Evolutionary conservation across 108 stramenopile genomes (phyloP), one percentile per base, ranked within the genome.

Genomic region (Cyclotella atomus): DNA sequence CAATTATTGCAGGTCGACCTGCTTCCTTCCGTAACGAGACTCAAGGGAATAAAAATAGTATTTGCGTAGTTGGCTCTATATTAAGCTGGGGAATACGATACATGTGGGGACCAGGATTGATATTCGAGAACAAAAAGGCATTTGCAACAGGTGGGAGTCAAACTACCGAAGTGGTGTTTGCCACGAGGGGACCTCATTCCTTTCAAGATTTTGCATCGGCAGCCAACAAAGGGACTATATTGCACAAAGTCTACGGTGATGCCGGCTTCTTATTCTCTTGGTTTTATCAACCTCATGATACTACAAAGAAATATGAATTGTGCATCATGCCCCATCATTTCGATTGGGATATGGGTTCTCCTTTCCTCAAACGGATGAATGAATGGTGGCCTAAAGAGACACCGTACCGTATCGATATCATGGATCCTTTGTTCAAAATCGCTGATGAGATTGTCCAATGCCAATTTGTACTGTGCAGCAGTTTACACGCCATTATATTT

Each of bases 391-490:
- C 29, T 32, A 30, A 30, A 5, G 14, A 15, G 9, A 32, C 15
- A 30, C 56, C 56, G 14, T 30, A 32, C 20, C 12, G 28, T 0
- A 57, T 57, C 29, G 56, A 57, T 57, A 57, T 57, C 14, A 57
- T 57, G 56, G 29, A 57, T 1, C 56, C 56, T n/a, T n/a, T 57
- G 29, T 57, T 57, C 56, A 57, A 57, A 14, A 57, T 57, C 1
- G 56, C 56, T 0, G 29, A 57, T 57, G 29, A 57, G 56, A 57
- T 57, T 57, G 56, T 57, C 10, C 56, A 57, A n/a, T 57, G 56
- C 14, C 29, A 57, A 32, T 57, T 57, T 30, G 20, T 57, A 12
- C 10, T 57, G 2, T 32, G 56, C 29, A 57, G 56, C n/a, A 57
- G 56, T 30, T 32, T 57, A 10, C 56, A 57, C n/a, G 56, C 29